phyloP scores from a whole-genome alignment of 805 yeast genomes.

The Peterozyma xylosa region DNA sequence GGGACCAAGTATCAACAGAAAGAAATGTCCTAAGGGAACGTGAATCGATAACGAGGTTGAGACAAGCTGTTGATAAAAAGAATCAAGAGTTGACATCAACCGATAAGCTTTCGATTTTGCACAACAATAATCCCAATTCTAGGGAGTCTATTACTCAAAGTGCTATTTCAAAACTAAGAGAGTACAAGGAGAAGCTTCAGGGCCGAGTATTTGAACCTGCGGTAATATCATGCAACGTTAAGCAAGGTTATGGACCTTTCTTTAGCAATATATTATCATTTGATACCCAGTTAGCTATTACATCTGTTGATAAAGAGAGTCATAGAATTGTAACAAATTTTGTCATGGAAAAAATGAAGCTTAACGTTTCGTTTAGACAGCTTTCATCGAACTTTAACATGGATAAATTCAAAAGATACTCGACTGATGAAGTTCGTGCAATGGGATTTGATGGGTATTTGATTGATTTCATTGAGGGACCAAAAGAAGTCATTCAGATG shows the following conservation, averaged over 20 bases:
- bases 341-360: slow-evolving; percentile 29
- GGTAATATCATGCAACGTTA: slow-evolving; percentile 50
- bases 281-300: slow-evolving; percentile 52
- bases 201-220: slow-evolving; percentile 67
- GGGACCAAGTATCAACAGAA: neutral
- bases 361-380: slow-evolving; percentile 54
- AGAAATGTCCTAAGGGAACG: neutral
- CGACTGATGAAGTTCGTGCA: slow-evolving; percentile 24
- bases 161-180: slow-evolving; percentile 36
- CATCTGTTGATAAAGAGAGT: slow-evolving; percentile 46
- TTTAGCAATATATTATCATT: slow-evolving; percentile 51
- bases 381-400: slow-evolving; percentile 11
- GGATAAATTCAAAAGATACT: slow-evolving; percentile 9
- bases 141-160: slow-evolving; percentile 25
- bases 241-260: slow-evolving; percentile 39
- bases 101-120: slow-evolving; percentile 45
- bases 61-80: slow-evolving; percentile 1
- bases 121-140: slow-evolving; percentile 19
- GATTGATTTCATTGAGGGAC: slow-evolving; percentile 67
- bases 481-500: slow-evolving; percentile 63
- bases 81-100: slow-evolving; percentile 24
- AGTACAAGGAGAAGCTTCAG: slow-evolving; percentile 25
- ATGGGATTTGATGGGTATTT: slow-evolving; percentile 79
- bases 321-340: slow-evolving; percentile 35
- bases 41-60: slow-evolving; percentile 6